Evolutionary conservation across 75 land plant species (phyloP), one percentile per base, ranked within the genome.

Genomic region (Selaginella moellendorffii): DNA sequence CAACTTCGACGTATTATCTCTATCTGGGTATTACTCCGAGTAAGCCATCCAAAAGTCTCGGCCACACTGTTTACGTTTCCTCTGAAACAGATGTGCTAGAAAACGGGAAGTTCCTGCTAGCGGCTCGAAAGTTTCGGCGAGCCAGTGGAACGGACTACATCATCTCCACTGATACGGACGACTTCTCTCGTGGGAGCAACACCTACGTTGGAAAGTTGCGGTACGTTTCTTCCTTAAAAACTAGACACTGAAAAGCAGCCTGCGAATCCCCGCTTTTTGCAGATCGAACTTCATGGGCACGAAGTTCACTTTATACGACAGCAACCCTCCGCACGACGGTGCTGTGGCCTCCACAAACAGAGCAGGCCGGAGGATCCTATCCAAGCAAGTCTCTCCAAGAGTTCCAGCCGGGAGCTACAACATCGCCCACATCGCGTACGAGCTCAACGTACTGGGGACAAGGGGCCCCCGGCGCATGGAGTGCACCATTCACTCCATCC

Each of bases 261-360:
- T n/a, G n/a, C n/a, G n/a, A n/a, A n/a, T n/a, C n/a, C n/a, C n/a
- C n/a, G n/a, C n/a, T n/a, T n/a, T n/a, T 2, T 74, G 63, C 62
- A 87, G 93, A 62, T 87, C 97, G 25, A 87, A 91, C 54, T 91
- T 91, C 68, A 29, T 91, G 58, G 97, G 88, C 59, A 87, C 97
- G 9, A 91, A 87, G 75, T 91, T 91, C 67, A 81, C 85, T 5
- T 59, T 87, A 28, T 88, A 76, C 71, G 97, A 91, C 68, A 82
- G 78, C 26, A 81, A 82, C 53, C 85, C 93, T 21, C 88, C 88
- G 30, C 76, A 81, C 72, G 62, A 66, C 53, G 88, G 97, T 29
- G 46, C 46, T 5, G 27, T 71, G 1, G 46, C 46, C 5, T 36
- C 46, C 14, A 36, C 46, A 36, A 36, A 36, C 46, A 36, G 46